Conservation (phyloP, 192 early-diverging fungal species). For the Entophlyctis helioformis region DNA sequence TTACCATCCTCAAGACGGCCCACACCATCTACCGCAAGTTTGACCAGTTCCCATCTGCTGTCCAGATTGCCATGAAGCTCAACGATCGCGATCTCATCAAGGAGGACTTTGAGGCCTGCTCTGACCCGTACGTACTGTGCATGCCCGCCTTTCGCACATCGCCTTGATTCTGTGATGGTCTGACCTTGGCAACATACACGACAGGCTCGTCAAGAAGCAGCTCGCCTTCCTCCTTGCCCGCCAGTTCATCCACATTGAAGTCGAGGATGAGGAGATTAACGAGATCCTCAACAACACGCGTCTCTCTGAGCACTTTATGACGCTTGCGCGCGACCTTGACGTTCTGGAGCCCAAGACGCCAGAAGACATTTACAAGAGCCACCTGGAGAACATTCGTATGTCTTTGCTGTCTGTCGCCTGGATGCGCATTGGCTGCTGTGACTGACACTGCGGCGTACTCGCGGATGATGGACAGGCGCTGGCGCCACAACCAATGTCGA, state of each 20-base stretch:
- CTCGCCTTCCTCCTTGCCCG: conserved; percentile 87
- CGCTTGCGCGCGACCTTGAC: conserved; percentile 84
- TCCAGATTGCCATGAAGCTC: conserved; percentile 77
- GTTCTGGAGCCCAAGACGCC: conserved; percentile 91
- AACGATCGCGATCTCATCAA: conserved; percentile 69
- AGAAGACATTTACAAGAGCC: conserved; percentile 97
- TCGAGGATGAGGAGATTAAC: conserved; percentile 67
- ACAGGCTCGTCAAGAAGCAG: conserved; percentile 61
- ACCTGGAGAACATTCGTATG: conserved; percentile 81
- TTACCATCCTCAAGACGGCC: conserved; percentile 69
- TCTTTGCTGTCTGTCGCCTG: no score
- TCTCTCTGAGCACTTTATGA: conserved; percentile 77
- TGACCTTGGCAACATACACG: no score
- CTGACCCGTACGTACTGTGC: conserved; percentile 49
- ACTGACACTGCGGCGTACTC: no score
- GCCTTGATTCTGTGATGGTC: no score
- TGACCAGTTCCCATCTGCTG: conserved; percentile 66
- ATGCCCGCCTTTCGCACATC: background rate
- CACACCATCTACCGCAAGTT: conserved; percentile 83
- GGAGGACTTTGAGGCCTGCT: conserved; percentile 75
- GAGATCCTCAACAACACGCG: conserved; percentile 84
- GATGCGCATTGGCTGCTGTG: no score
- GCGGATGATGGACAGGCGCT: no score
- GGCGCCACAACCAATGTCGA: conserved; percentile 62
- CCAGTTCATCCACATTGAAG: conserved; percentile 69